Conservation (phyloP, 164 flowering plant species). For the Nelumbo lutea region DNA sequence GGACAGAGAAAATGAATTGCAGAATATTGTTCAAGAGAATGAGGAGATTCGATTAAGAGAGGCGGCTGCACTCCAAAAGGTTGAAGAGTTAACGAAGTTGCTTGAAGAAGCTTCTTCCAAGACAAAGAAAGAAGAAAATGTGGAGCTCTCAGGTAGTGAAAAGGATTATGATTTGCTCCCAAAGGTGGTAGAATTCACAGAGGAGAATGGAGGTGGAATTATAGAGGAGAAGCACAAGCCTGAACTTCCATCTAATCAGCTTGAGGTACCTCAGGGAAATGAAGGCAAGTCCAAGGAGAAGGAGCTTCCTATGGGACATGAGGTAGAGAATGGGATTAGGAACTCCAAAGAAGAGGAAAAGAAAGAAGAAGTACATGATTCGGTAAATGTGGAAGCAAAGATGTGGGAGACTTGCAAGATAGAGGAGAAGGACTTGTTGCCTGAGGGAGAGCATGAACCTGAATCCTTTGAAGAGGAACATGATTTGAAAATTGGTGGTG, state of each 20-base stretch:
- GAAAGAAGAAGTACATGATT: constrained; percentile 19
- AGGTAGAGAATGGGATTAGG: constrained; percentile 37
- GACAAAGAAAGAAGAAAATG: constrained; percentile 47
- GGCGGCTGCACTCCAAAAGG: constrained; percentile 40
- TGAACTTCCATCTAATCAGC: constrained; percentile 24
- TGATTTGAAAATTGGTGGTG: constrained; percentile 56
- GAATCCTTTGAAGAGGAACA: constrained; percentile 65
- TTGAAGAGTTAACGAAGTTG: constrained; percentile 47
- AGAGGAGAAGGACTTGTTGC: constrained; percentile 58
- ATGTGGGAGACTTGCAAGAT: constrained; percentile 94
- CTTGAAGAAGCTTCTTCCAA: constrained; percentile 50
- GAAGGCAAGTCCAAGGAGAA: constrained; percentile 22
- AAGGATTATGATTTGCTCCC: constrained; percentile 88
- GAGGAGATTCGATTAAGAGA: constrained; percentile 47
- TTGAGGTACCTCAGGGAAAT: constrained; percentile 26
- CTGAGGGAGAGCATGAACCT: constrained; percentile 47
- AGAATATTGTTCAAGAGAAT: constrained; percentile 44
- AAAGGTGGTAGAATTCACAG: constrained; percentile 64
- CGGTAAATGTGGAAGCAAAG: constrained; percentile 51
- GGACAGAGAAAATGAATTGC: constrained; percentile 63
- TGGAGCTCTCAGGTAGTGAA: constrained; percentile 61
- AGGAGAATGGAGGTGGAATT: constrained; percentile 49
- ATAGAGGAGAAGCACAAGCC: constrained; percentile 35
- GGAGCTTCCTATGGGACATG: constrained; percentile 12
- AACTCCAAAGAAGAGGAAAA: constrained; percentile 27